Evolutionary conservation across 345 rosid species (phyloP).

Genomic region (Psidium guajava): DNA sequence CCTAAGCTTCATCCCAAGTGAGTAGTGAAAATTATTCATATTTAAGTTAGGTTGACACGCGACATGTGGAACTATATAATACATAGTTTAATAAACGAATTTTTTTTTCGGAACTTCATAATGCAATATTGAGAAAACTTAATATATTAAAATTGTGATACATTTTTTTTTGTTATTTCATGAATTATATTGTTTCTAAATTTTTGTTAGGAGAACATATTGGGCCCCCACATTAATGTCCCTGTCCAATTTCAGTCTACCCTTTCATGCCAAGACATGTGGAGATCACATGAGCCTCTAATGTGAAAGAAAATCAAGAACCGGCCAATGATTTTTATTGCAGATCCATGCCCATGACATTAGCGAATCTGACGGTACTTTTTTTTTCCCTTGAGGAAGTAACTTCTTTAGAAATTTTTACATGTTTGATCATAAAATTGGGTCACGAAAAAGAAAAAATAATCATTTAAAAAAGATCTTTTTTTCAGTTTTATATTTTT

Average conservation of each 20-base stretch:
- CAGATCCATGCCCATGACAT: background rate
- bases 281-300: background rate
- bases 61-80: background rate
- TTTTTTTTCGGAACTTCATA: background rate
- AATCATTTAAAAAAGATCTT: too few relatives aligned
- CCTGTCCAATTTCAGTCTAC: background rate
- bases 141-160: background rate
- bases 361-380: background rate
- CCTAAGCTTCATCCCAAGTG: background rate
- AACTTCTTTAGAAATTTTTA: background rate
- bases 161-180: background rate
- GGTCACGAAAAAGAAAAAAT: background rate
- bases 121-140: background rate
- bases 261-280: background rate
- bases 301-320: background rate
- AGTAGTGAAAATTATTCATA: background rate
- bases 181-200: background rate
- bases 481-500: too few relatives aligned
- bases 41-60: background rate
- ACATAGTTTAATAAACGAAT: background rate
- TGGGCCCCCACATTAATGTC: background rate
- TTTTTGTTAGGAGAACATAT: background rate
- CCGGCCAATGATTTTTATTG: background rate
- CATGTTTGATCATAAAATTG: background rate
- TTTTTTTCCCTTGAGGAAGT: background rate